Conservation (phyloP, 169 alveolate species). For the Pseudocohnilembus persalinus region DNA sequence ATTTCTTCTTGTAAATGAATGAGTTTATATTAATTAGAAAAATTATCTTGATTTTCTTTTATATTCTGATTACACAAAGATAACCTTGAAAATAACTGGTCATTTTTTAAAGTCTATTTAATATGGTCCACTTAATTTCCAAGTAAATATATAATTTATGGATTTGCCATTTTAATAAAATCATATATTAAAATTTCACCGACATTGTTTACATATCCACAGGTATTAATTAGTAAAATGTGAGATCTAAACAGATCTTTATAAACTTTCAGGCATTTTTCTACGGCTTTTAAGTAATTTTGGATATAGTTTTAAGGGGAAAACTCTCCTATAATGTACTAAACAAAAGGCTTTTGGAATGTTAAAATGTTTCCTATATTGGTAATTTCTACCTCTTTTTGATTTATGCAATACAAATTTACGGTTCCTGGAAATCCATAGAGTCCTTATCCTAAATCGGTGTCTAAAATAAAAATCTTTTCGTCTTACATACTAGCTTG, state of each 20-base stretch:
- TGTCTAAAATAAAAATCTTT: not conserved
- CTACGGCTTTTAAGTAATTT: not conserved
- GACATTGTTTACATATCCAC: not conserved
- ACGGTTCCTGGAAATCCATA: not conserved
- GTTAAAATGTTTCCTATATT: not conserved
- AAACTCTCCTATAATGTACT: not conserved
- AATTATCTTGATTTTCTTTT: too few relatives aligned
- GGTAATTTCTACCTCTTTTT: not conserved
- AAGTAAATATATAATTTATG: not conserved
- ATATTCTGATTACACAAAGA: too few relatives aligned
- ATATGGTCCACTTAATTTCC: not conserved
- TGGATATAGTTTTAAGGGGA: not conserved
- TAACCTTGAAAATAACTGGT: too few relatives aligned
- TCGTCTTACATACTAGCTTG: not conserved
- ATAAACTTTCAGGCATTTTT: not conserved
- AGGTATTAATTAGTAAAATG: not conserved
- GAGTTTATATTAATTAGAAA: too few relatives aligned
- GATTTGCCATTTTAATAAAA: not conserved
- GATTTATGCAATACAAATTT: not conserved
- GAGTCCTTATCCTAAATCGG: not conserved
- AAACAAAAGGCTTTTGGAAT: not conserved
- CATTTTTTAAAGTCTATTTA: too few relatives aligned
- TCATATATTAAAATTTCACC: not conserved
- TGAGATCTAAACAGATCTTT: not conserved
- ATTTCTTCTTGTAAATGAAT: not conserved